Base-by-base conservation (phyloP, 2,329 filamentous ascomycete genomes). In the Colletotrichum orchidophilum region DNA sequence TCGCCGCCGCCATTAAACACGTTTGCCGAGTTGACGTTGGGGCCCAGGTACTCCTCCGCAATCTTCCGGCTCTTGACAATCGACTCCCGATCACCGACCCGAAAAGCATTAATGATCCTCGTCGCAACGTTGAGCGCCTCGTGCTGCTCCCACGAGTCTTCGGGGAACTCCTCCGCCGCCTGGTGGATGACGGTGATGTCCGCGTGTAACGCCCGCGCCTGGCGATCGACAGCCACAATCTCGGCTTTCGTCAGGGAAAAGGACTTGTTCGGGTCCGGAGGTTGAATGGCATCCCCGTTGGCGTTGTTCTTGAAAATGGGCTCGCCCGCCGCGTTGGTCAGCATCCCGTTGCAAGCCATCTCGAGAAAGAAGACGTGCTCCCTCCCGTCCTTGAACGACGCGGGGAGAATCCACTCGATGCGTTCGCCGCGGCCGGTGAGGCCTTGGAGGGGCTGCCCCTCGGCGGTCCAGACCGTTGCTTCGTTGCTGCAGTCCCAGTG, bases 291-390 rank as follows among this genome's bases (percentile, higher is more conserved):
- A 77, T 91, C 90, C 7, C 88, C 89, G 21, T 87, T 87, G 3
- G 87, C 53, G 29, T 74, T 75, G 66, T 73, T 74, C 52, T 74
- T 74, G 62, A 75, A 75, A 42, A 75, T 71, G 33, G 73, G 73
- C 11, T 70, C 61, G 4, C 69, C 71, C 1, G 66, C 59, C 0
- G 62, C 71, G 42, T 74, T 74, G 83, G 91, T 91, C 78, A 92
- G 92, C 89, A 92, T 92, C 78, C 86, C 86, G 78, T 93, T 92
- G 79, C 90, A 92, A 1, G 91, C 91, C 89, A 92, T 92, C 80
- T 93, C 91, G 70, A 92, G 87, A 75, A 92, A 92, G 73, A 92
- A 89, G 8, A 83, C 83, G 76, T 92, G 90, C 74, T 87, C 84
- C 73, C 90, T 87, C 39, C 90, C 90, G 77, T 91, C 88, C 61